Conservation (phyloP, 306 rosid species). For the Mucuna pruriens region DNA sequence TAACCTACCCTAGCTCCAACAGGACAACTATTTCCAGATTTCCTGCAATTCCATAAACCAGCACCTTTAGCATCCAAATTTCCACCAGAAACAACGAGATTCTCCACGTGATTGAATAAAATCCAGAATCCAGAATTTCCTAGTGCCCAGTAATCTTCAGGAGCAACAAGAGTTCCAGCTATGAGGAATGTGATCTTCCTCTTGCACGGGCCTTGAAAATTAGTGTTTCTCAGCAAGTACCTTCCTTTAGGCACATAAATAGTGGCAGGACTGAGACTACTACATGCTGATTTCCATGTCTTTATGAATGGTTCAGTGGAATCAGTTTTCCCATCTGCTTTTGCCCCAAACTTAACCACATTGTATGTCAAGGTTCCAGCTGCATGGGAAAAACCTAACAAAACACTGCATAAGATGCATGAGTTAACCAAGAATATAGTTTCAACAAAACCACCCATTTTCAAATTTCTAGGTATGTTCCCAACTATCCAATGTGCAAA, state of each 20-base stretch:
- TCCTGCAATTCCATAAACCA: constrained; percentile 59
- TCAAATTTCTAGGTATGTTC: too few relatives aligned
- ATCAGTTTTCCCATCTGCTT: constrained; percentile 61
- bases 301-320: constrained; percentile 47
- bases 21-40: constrained; percentile 54
- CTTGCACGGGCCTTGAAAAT: constrained; percentile 62
- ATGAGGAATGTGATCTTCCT: constrained; percentile 45
- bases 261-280: constrained; percentile 35
- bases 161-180: constrained; percentile 63
- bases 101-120: too few relatives aligned
- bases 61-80: constrained; percentile 57
- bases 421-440: too few relatives aligned
- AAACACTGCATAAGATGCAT: too few relatives aligned
- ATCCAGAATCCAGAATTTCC: constrained; percentile 66
- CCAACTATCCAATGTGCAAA: too few relatives aligned
- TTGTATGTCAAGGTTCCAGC: constrained; percentile 27
- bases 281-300: constrained; percentile 63
- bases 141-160: constrained; percentile 45
- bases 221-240: constrained; percentile 44
- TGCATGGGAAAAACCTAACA: constrained; percentile 18
- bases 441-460: too few relatives aligned
- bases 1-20: constrained; percentile 62
- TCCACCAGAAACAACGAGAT: too few relatives aligned
- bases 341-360: constrained; percentile 63
- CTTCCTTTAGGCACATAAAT: constrained; percentile 65